Evolutionary conservation across 2,329 filamentous ascomycete genomes (phyloP), one percentile per base, ranked within the genome.

Genomic region (Metarhizium sp.): DNA sequence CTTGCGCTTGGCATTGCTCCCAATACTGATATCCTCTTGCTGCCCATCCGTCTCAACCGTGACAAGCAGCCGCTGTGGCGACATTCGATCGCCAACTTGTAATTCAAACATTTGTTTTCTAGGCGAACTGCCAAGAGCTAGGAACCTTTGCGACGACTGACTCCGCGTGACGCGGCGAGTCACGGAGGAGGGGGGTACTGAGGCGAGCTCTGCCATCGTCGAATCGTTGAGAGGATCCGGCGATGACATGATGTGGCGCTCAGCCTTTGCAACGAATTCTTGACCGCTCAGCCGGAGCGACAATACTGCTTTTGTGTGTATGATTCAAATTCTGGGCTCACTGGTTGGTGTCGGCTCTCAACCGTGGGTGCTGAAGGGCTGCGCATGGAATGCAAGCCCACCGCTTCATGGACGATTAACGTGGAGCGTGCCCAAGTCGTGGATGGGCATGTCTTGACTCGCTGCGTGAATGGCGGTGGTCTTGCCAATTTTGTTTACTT

Each of bases 41-140:
- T 29, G 45, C 8, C 29, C 55, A n/a, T 54, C 49, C 43, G 54
- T 52, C 64, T 83, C 79, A 53, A 82, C 78, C 10, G 80, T 82
- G 53, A 82, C 78, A 48, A 74, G 70, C 47, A 83, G 70, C 56
- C 72, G 75, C 64, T 81, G 78, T 2, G 79, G 78, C 50, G 78
- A 73, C 49, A 64, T 65, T 42, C 72, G 71, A 60, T 77, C 70
- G 50, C 79, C 79, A 30, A 80, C 77, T 59, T 82, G 78, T 38
- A 82, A 74, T 65, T 81, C 75, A 59, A 82, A 82, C 48, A 72
- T 80, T 62, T 77, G 79, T 68, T 80, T 82, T 51, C 78, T 71
- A 43, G 80, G 79, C 46, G 80, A 81, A 16, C 59, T 57, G 42
- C 59, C 63, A 55, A 73, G 63, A 36, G 74, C 68, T 25, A 69